phyloP scores from a whole-genome alignment of 164 flowering plant genomes.

The Vitis amurensis region DNA sequence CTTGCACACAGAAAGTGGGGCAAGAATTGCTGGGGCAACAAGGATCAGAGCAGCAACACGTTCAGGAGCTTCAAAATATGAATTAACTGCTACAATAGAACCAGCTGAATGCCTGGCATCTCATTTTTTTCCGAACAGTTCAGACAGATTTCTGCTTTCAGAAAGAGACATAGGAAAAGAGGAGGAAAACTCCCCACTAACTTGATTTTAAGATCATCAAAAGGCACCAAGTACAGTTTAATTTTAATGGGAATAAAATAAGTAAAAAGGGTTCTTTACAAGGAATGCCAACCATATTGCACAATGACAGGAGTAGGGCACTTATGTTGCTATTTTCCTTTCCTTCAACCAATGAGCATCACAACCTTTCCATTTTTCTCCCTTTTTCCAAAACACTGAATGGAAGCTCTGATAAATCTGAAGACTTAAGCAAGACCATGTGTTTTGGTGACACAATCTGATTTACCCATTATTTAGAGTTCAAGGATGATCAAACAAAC shows the following conservation, averaged over 20 bases:
- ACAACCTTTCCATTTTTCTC: no score
- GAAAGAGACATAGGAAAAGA: slow-evolving; percentile 19
- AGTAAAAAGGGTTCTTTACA: neutral
- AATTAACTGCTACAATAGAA: slow-evolving; percentile 69
- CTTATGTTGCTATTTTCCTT: no score
- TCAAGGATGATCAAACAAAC: neutral
- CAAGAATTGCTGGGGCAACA: slow-evolving; percentile 90
- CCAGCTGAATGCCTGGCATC: slow-evolving; percentile 93
- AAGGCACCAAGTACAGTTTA: neutral
- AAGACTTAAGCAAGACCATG: no score
- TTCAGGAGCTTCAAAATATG: slow-evolving; percentile 92
- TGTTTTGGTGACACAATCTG: neutral
- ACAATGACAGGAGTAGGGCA: neutral
- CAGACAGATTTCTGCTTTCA: slow-evolving; percentile 20
- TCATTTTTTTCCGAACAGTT: slow-evolving; percentile 8
- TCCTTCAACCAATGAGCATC: no score
- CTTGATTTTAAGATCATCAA: neutral
- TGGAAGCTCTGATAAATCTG: no score
- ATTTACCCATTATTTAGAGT: neutral
- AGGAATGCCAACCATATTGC: neutral
- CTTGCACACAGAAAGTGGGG: slow-evolving; percentile 41
- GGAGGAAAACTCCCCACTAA: neutral
- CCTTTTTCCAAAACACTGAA: no score
- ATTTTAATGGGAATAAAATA: neutral
- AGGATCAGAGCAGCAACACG: slow-evolving; percentile 90